Percentiles rank a stretch among this genome's conserved stretches.
These are phyloP conservation scores for Pleurotus tuoliensis DNA, from an alignment of 768 basidiomycete genomes.

Conservation along the genomic window DNA sequence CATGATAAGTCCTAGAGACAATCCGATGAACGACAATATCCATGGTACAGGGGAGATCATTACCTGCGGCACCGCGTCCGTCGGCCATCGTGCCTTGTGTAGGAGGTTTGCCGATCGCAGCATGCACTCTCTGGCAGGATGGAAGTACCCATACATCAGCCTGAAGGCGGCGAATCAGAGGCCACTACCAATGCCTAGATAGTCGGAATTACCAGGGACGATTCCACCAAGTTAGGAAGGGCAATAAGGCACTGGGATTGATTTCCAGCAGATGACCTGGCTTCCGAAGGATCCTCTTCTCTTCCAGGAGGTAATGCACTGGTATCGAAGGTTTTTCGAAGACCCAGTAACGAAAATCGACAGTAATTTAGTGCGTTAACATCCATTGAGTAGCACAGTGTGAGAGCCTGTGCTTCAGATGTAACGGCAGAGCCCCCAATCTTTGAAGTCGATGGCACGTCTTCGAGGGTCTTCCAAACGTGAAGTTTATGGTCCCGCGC, in stretches of 20 bases:
- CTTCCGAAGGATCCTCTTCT: constrained; percentile 3
- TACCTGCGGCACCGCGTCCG: constrained; percentile 58
- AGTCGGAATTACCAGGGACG: constrained; percentile 56
- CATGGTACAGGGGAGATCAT: constrained; percentile 1
- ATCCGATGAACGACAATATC: not conserved
- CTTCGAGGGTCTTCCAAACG: constrained; percentile 58
- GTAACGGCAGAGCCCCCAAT: constrained; percentile 57
- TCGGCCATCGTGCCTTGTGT: constrained; percentile 31
- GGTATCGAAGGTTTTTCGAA: constrained; percentile 3
- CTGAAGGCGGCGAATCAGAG: constrained; percentile 32
- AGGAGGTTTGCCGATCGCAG: constrained; percentile 67
- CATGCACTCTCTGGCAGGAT: constrained; percentile 64
- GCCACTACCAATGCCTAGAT: not conserved
- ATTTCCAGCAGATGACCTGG: not conserved
- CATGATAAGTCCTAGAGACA: constrained; percentile 79
- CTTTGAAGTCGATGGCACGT: constrained; percentile 34
- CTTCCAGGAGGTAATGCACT: not conserved
- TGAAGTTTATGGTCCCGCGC: constrained; percentile 85
- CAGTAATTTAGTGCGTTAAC: constrained; percentile 95
- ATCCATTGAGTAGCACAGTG: constrained; percentile 66
- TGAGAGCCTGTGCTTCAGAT: constrained; percentile 45
- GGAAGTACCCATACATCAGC: constrained; percentile 88
- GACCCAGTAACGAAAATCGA: constrained; percentile 67
- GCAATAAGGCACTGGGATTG: constrained; percentile 54
- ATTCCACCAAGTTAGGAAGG: constrained; percentile 86